A percentile compares a stretch with the other conserved stretches of the same genome.
Evolutionary conservation across 371 early-diverging fungal species (phyloP).

Genomic region (Rhizopus sp.): DNA sequence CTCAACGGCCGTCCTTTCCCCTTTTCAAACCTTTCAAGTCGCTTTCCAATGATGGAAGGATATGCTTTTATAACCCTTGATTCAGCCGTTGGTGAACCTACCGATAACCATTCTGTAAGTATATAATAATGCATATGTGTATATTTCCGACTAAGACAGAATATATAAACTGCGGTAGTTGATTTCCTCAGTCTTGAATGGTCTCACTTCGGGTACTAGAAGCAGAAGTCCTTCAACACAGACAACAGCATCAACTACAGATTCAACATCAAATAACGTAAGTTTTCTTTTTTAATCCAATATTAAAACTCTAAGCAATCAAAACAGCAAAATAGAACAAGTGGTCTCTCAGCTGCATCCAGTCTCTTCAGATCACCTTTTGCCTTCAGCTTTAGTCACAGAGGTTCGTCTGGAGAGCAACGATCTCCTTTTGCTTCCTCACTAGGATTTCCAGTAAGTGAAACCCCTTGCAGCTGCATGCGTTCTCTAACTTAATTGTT

Average conservation of each 20-base stretch:
- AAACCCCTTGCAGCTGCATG: background rate
- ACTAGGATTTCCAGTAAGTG: conserved; percentile 35
- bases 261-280: background rate
- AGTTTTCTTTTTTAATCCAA: background rate
- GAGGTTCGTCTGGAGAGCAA: conserved; percentile 9
- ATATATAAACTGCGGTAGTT: conserved; percentile 1
- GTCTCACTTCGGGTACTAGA: background rate
- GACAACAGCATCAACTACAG: background rate
- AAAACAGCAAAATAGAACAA: background rate
- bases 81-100: conserved; percentile 28
- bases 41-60: conserved; percentile 48
- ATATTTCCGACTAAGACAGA: background rate
- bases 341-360: background rate
- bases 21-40: background rate
- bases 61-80: conserved; percentile 52
- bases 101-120: conserved; percentile 41
- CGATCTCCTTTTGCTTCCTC: conserved; percentile 6
- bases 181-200: background rate
- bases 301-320: no score
- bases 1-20: conserved; percentile 1
- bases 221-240: background rate
- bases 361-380: conserved; percentile 13
- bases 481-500: background rate
- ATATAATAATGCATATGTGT: background rate
- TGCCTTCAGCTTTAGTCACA: conserved; percentile 17